A percentile compares a stretch with the other conserved stretches of the same genome.
Evolutionary conservation across 768 basidiomycete species (phyloP).

Genomic region (Amanita exitialis): DNA sequence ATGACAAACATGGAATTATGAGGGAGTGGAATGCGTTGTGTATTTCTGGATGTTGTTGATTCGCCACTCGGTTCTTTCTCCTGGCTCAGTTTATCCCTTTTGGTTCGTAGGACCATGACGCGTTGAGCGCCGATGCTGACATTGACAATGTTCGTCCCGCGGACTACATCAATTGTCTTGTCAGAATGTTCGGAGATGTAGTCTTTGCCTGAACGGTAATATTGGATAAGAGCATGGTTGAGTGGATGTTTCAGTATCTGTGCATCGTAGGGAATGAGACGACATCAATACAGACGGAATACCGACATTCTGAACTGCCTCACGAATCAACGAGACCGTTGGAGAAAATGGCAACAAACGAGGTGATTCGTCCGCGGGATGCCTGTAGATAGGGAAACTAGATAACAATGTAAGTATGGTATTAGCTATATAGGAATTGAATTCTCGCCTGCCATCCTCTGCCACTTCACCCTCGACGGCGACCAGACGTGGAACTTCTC

Average conservation of each 20-base stretch:
- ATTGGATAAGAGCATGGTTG: constrained; percentile 79
- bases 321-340: constrained; percentile 55
- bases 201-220: constrained; percentile 70
- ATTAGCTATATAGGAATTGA: not conserved
- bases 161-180: constrained; percentile 76
- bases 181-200: constrained; percentile 84
- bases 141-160: constrained; percentile 68
- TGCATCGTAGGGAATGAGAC: not conserved
- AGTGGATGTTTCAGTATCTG: constrained; percentile 46
- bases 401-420: not conserved
- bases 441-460: constrained; percentile 28
- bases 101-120: constrained; percentile 63
- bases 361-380: constrained; percentile 74
- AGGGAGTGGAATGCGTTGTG: constrained; percentile 64
- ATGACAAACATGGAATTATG: constrained; percentile 81
- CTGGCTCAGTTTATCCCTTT: constrained; percentile 33
- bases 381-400: constrained; percentile 73
- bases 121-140: constrained; percentile 75
- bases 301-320: constrained; percentile 44
- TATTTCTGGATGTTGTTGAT: constrained; percentile 12
- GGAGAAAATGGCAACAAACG: constrained; percentile 56
- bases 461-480: constrained; percentile 26
- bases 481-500: constrained; percentile 37
- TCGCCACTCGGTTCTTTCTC: constrained; percentile 5
- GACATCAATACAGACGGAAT: not conserved